phyloP scores from a whole-genome alignment of 2,329 filamentous ascomycete species.

The Talaromyces sp. region DNA sequence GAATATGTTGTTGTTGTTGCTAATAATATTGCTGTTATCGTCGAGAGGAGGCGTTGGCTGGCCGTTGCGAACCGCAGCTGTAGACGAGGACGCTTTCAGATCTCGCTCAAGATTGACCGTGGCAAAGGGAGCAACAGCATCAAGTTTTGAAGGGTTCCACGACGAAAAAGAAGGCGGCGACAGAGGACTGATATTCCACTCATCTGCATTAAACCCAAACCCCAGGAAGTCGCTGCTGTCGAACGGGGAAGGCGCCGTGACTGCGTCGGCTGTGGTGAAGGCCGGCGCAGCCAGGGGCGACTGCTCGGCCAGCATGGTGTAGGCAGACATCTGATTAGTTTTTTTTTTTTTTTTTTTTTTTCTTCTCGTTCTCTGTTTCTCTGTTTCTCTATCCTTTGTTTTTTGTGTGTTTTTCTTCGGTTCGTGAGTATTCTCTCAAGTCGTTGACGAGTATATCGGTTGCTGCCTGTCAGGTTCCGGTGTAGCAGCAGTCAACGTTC shows the following conservation, averaged over 20 bases:
- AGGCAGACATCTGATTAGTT: slow-evolving; percentile 14
- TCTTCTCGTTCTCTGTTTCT: not conserved
- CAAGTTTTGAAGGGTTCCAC: slow-evolving; percentile 21
- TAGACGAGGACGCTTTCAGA: slow-evolving; percentile 20
- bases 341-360: not conserved
- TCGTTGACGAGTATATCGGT: not conserved
- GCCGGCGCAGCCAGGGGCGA: slow-evolving; percentile 13
- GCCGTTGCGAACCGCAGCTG: slow-evolving; percentile 31
- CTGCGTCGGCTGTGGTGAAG: slow-evolving; percentile 13
- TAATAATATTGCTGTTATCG: slow-evolving; percentile 16
- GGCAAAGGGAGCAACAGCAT: slow-evolving; percentile 18
- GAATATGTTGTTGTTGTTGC: not conserved
- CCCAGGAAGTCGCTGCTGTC: slow-evolving; percentile 21
- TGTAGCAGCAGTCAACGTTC: not conserved
- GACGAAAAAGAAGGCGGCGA: slow-evolving; percentile 20
- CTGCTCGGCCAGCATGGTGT: slow-evolving; percentile 19
- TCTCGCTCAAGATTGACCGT: slow-evolving; percentile 24
- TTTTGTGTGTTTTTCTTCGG: not conserved
- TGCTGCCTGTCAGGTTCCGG: not conserved
- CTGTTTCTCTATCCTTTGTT: not conserved
- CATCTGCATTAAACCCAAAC: slow-evolving; percentile 22
- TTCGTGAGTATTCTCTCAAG: slow-evolving; percentile 1
- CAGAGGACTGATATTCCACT: slow-evolving; percentile 28
- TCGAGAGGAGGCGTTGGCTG: slow-evolving; percentile 33
- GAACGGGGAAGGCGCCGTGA: slow-evolving; percentile 15